A percentile compares a stretch with the other conserved stretches of the same genome.
phyloP scores from a whole-genome alignment of 495 filamentous ascomycete species.

The Penicillium daleae region DNA sequence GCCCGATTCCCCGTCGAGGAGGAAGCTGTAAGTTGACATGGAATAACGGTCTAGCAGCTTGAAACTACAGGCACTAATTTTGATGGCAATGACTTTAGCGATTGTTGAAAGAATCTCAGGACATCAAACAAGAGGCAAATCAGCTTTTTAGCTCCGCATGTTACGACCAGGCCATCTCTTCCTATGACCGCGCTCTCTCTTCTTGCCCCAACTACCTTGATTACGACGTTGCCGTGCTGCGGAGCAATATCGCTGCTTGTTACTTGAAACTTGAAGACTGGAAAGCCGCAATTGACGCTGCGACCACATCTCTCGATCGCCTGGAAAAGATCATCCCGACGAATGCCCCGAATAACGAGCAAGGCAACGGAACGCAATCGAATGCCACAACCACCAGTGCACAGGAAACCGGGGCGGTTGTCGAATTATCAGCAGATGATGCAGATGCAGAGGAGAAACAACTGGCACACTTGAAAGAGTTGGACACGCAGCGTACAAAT shows the following conservation, averaged over 20 bases:
- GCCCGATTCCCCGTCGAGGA: conserved; percentile 71
- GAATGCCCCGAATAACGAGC: conserved; percentile 24
- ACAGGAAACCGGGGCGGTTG: conserved; percentile 39
- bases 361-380: conserved; percentile 27
- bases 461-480: conserved; percentile 53
- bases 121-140: conserved; percentile 80
- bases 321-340: conserved; percentile 63
- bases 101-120: conserved; percentile 71
- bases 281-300: conserved; percentile 77
- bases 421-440: conserved; percentile 58
- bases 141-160: conserved; percentile 68
- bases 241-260: conserved; percentile 58
- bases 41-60: background rate
- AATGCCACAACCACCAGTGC: conserved; percentile 16
- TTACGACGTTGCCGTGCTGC: conserved; percentile 63
- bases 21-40: conserved; percentile 64
- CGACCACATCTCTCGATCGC: conserved; percentile 71
- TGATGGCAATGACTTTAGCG: conserved; percentile 43
- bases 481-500: conserved; percentile 58
- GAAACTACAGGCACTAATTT: conserved; percentile 10
- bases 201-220: conserved; percentile 87
- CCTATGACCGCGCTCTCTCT: conserved; percentile 82
- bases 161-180: conserved; percentile 84
- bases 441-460: conserved; percentile 63
- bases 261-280: conserved; percentile 85